Base-by-base conservation (phyloP, 768 basidiomycete genomes). In the Aureoboletus auriporus region DNA sequence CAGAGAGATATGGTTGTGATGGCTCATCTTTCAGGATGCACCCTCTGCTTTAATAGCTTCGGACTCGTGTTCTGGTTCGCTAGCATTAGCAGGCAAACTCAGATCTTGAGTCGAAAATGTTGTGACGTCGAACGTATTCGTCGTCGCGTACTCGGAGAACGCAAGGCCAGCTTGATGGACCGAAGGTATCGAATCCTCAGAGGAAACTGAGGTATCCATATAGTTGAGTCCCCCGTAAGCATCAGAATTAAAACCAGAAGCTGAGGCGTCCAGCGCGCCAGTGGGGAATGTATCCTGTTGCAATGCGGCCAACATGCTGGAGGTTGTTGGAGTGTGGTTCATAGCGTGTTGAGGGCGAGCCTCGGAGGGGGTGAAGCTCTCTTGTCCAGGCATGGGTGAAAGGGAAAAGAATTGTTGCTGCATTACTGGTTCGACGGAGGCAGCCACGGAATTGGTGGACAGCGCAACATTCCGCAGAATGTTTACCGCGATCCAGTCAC, bases 401-500 rank as follows among this genome's bases (percentile, higher is more conserved):
- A 92, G 71, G 5, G 86, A 77, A 65, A 89, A 88, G 71, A 86
- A 93, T 59, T 89, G 85, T 61, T 92, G 89, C 58, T 92, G 90
- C 78, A 92, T 90, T 48, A 91, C 84, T 29, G 90, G 89, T 62
- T 93, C 90, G 45, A 93, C 90, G 23, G 90, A 93, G 17, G 89
- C 89, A 28, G 90, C 90, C 46, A 93, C 90, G 16, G 89, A 92
- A 69, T 90, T 92, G 20, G 89, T 93, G 27, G 90, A 92, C 50
- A 93, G 71, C 2, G 91, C 91, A 53, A 93, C 90, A 58, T 76
- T 89, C 58, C 90, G 76, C 56, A 93, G 73, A 52, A 93, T 89
- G 66, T 90, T 92, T 54, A 93, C 83, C 2, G 89, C 87, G 60
- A 92, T 92, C 90, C 90, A 92, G 67, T 93, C 90, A 56, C 90